Evolutionary conservation across 257 asterid species (phyloP).

Genomic region (Nicotiana paniculata): DNA sequence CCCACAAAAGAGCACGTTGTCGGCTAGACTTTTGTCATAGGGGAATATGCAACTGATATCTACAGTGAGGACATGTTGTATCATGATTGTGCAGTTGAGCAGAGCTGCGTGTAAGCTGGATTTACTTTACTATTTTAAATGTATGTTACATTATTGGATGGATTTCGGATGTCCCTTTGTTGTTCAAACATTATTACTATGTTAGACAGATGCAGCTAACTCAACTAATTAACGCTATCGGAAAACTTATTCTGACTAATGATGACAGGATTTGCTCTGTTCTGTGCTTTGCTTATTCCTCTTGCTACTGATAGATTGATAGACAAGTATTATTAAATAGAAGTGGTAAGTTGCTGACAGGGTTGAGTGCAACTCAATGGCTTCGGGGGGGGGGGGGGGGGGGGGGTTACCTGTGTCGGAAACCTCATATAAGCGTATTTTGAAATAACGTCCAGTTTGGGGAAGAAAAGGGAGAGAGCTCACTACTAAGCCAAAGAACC

Average conservation of each 20-base stretch:
- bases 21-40: neutral
- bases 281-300: neutral
- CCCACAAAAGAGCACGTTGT: neutral
- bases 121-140: neutral
- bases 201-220: neutral
- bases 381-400: no score
- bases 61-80: neutral
- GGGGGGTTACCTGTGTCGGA: no score
- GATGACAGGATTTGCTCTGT: neutral
- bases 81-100: neutral
- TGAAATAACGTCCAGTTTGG: no score
- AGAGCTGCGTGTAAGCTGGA: conserved; percentile 12
- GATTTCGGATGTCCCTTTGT: neutral
- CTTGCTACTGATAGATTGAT: neutral
- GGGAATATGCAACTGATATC: conserved; percentile 1
- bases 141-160: neutral
- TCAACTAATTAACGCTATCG: neutral
- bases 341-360: neutral
- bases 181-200: neutral
- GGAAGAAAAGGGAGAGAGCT: no score
- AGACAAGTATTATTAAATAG: neutral
- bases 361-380: neutral
- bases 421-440: no score
- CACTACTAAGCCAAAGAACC: no score
- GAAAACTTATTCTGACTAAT: neutral